Conservation (phyloP, 129 eudicot species). For the Lonicera japonica region DNA sequence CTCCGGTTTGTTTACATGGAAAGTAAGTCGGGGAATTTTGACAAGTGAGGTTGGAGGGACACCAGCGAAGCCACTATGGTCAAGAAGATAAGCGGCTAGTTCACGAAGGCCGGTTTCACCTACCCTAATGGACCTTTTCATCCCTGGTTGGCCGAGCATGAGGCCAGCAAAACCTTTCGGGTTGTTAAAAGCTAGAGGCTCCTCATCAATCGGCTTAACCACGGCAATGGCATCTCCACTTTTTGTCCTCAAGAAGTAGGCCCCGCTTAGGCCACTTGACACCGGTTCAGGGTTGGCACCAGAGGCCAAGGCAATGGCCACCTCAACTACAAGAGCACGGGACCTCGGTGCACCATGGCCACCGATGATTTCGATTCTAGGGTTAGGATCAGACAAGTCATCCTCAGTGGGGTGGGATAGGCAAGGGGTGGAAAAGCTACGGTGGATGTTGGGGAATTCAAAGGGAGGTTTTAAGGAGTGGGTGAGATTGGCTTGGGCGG, state of each 20-base stretch:
- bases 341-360: constrained; percentile 63
- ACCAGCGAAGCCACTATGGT: constrained; percentile 86
- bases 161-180: constrained; percentile 91
- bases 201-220: constrained; percentile 90
- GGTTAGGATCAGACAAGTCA: constrained; percentile 39
- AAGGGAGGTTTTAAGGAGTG: constrained; percentile 39
- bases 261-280: constrained; percentile 86
- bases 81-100: constrained; percentile 89
- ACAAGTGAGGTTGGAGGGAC: constrained; percentile 93
- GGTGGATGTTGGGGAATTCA: constrained; percentile 54
- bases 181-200: constrained; percentile 78
- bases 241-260: constrained; percentile 53
- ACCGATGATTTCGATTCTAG: constrained; percentile 62
- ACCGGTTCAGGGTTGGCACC: constrained; percentile 67
- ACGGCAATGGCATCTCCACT: constrained; percentile 66
- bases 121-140: constrained; percentile 77
- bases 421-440: constrained; percentile 92
- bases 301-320: constrained; percentile 80
- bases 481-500: constrained; percentile 22
- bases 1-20: constrained; percentile 37
- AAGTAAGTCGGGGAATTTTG: constrained; percentile 54
- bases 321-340: constrained; percentile 81
- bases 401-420: constrained; percentile 46
- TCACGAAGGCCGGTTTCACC: constrained; percentile 90
- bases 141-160: constrained; percentile 85